Evolutionary conservation across 148 eudicot species (phyloP).

Genomic region (Fagopyrum esculentum): DNA sequence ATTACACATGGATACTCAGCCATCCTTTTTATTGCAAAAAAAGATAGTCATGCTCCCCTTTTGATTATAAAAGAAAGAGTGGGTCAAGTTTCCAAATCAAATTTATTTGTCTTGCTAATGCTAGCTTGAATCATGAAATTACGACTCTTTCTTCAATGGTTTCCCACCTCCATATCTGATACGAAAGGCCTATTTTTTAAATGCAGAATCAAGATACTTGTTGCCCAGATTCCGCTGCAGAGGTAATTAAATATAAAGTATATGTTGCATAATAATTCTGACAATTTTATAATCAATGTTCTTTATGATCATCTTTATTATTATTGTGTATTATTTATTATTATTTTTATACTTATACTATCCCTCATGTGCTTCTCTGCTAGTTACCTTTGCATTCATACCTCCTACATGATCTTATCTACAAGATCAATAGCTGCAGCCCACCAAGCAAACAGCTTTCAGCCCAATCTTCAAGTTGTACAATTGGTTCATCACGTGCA

Average conservation of each 20-base stretch:
- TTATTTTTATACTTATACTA: not conserved
- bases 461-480: conserved; percentile 23
- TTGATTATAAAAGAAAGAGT: not conserved
- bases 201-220: conserved; percentile 38
- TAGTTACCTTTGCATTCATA: conserved; percentile 50
- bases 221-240: conserved; percentile 46
- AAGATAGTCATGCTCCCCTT: not conserved
- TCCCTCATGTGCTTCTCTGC: conserved; percentile 6
- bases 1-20: not conserved
- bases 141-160: not conserved
- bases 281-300: not conserved
- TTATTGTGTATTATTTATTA: not conserved
- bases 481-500: conserved; percentile 25
- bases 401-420: conserved; percentile 47
- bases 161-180: not conserved
- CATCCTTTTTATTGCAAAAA: not conserved
- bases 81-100: not conserved
- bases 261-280: not conserved
- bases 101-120: not conserved
- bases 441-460: conserved; percentile 28
- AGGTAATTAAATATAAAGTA: conserved; percentile 25
- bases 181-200: conserved; percentile 11
- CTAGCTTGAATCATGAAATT: not conserved
- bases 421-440: conserved; percentile 34
- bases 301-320: not conserved